A percentile compares a stretch with the other conserved stretches of the same genome.
These are phyloP conservation scores for Huntiella bhutanensis DNA, from an alignment of 2,329 filamentous ascomycete species.

Conservation along the genomic window DNA sequence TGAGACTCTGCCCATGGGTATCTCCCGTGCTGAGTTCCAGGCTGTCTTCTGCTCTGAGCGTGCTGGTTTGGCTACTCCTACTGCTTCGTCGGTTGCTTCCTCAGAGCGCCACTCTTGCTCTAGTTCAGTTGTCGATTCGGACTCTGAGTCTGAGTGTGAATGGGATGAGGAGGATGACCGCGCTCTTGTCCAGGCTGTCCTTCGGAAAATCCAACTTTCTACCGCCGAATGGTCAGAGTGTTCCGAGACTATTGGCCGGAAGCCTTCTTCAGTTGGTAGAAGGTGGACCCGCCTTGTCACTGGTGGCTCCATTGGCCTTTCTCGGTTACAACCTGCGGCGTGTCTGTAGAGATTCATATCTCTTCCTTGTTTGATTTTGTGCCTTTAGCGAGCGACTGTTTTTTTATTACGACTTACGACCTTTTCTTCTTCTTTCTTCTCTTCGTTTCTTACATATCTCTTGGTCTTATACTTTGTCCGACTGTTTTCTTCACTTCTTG, in stretches of 20 bases:
- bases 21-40: conserved; percentile 40
- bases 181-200: conserved; percentile 45
- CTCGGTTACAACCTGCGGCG: conserved; percentile 18
- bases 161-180: conserved; percentile 48
- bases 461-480: conserved; percentile 1
- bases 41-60: conserved; percentile 12
- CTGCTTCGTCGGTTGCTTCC: conserved; percentile 4
- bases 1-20: conserved; percentile 38
- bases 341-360: conserved; percentile 1
- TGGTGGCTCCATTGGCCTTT: conserved; percentile 40
- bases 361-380: conserved; percentile 1
- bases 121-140: conserved; percentile 19
- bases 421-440: conserved; percentile 2
- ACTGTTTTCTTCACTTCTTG: conserved; percentile 4
- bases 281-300: conserved; percentile 45
- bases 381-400: neutral
- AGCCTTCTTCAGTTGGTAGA: conserved; percentile 34
- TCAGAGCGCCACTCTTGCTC: neutral
- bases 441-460: conserved; percentile 1
- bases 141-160: conserved; percentile 25
- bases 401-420: neutral
- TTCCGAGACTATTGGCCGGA: conserved; percentile 41
- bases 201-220: conserved; percentile 45
- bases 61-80: neutral
- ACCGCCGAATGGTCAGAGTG: conserved; percentile 51